Evolutionary conservation across 2,329 filamentous ascomycete species (phyloP), one percentile per base, ranked within the genome.

Genomic region (Plenodomus lindquistii): DNA sequence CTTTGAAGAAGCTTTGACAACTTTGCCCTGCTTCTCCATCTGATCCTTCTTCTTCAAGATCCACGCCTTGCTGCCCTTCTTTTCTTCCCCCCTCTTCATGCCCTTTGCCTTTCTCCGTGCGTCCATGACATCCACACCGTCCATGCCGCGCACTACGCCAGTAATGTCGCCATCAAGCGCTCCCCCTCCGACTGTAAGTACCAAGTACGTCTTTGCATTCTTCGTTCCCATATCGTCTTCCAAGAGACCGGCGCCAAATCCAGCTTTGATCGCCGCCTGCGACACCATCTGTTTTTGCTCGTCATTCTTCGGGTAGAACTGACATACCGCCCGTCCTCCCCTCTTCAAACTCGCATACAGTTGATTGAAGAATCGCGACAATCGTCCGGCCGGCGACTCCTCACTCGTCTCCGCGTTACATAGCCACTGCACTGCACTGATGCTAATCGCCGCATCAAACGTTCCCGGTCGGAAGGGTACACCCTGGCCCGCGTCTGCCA

Each of bases 281-380:
- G 87, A 90, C 60, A 99, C 96, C 92, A 99, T 96, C 66, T 83
- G 85, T 66, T 92, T 84, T 76, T 99, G 94, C 54, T 84, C 80
- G 60, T 95, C 88, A 71, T 99, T 97, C 76, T 96, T 96, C 2
- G 94, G 94, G 71, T 99, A 99, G 73, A 99, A 99, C 67, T 99
- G 94, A 70, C 92, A 96, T 13, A 97, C 93, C 0, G 94, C 94
- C 31, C 91, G 82, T 1, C 91, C 94, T 5, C 94, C 94, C 17
- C 94, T 80, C 55, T 86, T 85, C 54, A 99, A 75, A 51, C 85
- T 86, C 0, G 91, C 88, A 73, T 97, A 99, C 1, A 99, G 75
- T 0, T 91, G 91, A 64, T 95, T 91, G 73, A 99, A 99, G 69
- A 99, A 99, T 37, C 93, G 80, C 4, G 84, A 82, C 20, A 99